A percentile compares a stretch with the other conserved stretches of the same genome.
These are phyloP conservation scores for Saxophila tyrrhenica DNA, from an alignment of 495 filamentous ascomycete genomes.

Conservation along the genomic window DNA sequence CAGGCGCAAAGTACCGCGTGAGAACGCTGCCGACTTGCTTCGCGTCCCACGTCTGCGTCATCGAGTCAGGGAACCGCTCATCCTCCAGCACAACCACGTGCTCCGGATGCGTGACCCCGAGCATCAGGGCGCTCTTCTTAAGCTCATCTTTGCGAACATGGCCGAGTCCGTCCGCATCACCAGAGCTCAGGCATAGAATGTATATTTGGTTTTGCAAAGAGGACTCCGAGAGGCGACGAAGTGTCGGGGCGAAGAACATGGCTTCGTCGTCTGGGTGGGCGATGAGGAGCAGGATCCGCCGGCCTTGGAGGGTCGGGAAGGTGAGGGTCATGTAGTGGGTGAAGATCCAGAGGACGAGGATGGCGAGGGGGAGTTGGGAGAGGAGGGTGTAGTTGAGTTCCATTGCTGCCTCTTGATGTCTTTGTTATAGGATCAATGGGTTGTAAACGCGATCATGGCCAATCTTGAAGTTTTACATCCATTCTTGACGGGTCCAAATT, in stretches of 20 bases:
- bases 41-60: constrained; percentile 64
- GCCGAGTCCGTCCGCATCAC: constrained; percentile 81
- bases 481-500: no score
- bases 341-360: constrained; percentile 44
- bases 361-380: constrained; percentile 42
- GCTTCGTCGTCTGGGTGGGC: constrained; percentile 98
- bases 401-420: neutral
- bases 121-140: constrained; percentile 55
- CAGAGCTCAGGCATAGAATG: constrained; percentile 83
- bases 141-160: constrained; percentile 73
- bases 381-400: neutral
- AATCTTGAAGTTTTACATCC: no score
- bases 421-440: no score
- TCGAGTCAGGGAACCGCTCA: constrained; percentile 74
- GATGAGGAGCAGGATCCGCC: constrained; percentile 80
- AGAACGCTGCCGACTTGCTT: constrained; percentile 57
- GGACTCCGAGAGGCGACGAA: constrained; percentile 65
- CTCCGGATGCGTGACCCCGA: constrained; percentile 60
- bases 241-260: constrained; percentile 94
- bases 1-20: constrained; percentile 54
- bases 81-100: constrained; percentile 79
- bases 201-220: constrained; percentile 77
- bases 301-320: constrained; percentile 61
- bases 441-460: no score
- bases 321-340: constrained; percentile 43